Conservation (phyloP, 1,139 yeast species). For the Taphrina communis region DNA sequence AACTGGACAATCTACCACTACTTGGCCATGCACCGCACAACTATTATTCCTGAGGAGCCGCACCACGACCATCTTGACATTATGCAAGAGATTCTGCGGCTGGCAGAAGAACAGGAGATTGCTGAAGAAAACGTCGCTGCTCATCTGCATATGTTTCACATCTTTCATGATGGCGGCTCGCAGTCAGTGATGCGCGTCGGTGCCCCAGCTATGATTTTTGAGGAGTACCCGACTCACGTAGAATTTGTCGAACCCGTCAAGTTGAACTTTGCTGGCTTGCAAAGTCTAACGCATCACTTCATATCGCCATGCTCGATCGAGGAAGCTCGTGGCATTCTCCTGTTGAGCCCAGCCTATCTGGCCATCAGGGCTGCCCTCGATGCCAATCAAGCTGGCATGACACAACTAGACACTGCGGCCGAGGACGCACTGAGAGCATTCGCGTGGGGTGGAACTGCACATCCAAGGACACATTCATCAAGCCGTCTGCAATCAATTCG, state of each 20-base stretch:
- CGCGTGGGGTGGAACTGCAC: background rate
- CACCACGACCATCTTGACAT: slow-evolving; percentile 8
- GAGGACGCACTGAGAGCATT: background rate
- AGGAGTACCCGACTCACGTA: background rate
- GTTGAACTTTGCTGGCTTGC: background rate
- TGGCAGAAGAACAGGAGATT: background rate
- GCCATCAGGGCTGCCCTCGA: slow-evolving; percentile 8
- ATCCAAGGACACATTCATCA: background rate
- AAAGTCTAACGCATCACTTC: slow-evolving; percentile 10
- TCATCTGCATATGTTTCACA: slow-evolving; percentile 3
- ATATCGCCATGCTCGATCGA: slow-evolving; percentile 8
- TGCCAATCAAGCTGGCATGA: slow-evolving; percentile 1
- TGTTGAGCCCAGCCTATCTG: background rate
- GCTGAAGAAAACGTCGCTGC: no score
- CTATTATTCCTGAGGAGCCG: background rate
- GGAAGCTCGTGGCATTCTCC: slow-evolving; percentile 12
- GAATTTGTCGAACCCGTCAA: slow-evolving; percentile 9
- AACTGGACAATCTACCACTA: background rate
- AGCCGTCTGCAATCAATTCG: background rate
- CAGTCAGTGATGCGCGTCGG: background rate
- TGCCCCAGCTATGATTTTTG: background rate
- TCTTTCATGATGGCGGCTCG: slow-evolving; percentile 1
- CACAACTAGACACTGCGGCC: background rate
- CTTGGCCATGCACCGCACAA: background rate
- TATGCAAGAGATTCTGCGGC: background rate